Percentiles rank a stretch among this genome's conserved stretches.
Conservation (phyloP, 176 grass and related monocot genomes). For the Bolboschoenus planiculmis region DNA sequence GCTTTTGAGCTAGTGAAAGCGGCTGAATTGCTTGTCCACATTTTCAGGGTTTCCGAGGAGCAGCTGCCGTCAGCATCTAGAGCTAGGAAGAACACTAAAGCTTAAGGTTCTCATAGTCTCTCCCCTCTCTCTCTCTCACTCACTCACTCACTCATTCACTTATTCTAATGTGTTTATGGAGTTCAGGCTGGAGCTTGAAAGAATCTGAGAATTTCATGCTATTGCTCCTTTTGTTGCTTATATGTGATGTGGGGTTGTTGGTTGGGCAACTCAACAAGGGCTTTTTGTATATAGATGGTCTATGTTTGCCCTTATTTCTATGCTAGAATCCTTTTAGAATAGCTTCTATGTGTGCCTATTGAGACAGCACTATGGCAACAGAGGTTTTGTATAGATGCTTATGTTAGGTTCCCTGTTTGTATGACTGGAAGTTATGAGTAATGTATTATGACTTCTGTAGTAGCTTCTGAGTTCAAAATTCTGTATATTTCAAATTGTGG, state of each 20-base stretch:
- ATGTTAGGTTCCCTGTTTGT: neutral
- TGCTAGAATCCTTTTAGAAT: neutral
- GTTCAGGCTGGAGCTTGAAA: neutral
- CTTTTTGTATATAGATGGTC: neutral
- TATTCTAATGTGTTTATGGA: neutral
- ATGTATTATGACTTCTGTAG: neutral
- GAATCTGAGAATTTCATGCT: neutral
- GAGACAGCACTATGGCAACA: neutral
- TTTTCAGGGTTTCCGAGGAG: constrained; percentile 47
- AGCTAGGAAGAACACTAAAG: neutral
- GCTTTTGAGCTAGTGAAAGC: constrained; percentile 59
- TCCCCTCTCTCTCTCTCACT: neutral
- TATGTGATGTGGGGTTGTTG: neutral
- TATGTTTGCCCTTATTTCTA: neutral
- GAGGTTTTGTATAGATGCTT: neutral
- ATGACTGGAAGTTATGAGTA: neutral
- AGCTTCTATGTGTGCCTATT: neutral
- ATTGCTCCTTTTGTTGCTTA: neutral
- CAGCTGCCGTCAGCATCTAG: constrained; percentile 30
- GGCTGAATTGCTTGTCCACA: constrained; percentile 54
- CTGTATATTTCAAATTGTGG: neutral
- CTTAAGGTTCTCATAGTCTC: neutral
- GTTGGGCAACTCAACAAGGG: too few species aligned
- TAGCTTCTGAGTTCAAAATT: neutral
- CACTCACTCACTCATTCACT: neutral